A percentile compares a stretch with the other conserved stretches of the same genome.
phyloP scores from a whole-genome alignment of 768 basidiomycete species.

The Ramaria sp. region DNA sequence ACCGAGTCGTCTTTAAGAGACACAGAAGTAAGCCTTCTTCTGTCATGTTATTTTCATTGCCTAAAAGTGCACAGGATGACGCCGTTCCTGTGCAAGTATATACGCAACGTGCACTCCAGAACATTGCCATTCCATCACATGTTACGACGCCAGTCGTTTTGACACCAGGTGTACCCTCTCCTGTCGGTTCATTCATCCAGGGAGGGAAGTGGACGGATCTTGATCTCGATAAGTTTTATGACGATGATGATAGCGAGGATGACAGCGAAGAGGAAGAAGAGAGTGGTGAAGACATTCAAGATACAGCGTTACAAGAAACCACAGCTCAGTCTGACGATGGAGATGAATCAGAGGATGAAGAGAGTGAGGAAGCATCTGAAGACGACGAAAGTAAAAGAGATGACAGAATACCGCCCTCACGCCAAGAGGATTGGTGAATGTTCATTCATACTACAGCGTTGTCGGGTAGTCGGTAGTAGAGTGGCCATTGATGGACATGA shows the following conservation, averaged over 20 bases:
- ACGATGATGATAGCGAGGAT: slow-evolving; percentile 21
- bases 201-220: slow-evolving; percentile 38
- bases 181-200: slow-evolving; percentile 28
- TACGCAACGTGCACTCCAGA: slow-evolving; percentile 27
- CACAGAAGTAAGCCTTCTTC: slow-evolving; percentile 17
- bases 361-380: slow-evolving; percentile 9
- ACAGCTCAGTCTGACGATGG: slow-evolving; percentile 10
- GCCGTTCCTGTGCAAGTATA: slow-evolving; percentile 26
- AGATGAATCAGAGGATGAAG: slow-evolving; percentile 10
- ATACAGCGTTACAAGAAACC: neutral
- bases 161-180: slow-evolving; percentile 41
- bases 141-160: slow-evolving; percentile 41
- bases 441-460: slow-evolving; percentile 20
- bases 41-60: slow-evolving; percentile 23
- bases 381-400: neutral
- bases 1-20: slow-evolving; percentile 73
- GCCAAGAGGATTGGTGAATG: neutral
- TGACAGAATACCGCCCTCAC: neutral
- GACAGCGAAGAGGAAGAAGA: slow-evolving; percentile 9
- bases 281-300: neutral
- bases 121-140: slow-evolving; percentile 19
- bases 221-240: slow-evolving; percentile 67
- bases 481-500: slow-evolving; percentile 39
- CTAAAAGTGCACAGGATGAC: slow-evolving; percentile 25
- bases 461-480: slow-evolving; percentile 33